Conservation (phyloP, 176 grass and related monocot species). For the Zoysia pacifica region DNA sequence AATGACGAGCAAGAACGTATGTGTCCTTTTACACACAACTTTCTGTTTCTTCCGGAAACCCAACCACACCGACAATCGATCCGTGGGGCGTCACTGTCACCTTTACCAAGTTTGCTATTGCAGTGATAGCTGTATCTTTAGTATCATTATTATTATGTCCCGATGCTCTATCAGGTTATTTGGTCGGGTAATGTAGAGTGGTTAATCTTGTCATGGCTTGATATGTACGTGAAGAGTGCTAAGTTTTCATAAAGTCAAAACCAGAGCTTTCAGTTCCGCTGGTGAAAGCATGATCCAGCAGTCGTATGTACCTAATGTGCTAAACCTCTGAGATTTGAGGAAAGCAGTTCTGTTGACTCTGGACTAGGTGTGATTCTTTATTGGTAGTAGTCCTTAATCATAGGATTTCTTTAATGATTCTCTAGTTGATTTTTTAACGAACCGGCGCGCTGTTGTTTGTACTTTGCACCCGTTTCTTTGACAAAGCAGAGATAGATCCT, state of each 20-base stretch:
- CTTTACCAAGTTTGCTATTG: conserved; percentile 7
- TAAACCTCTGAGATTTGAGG: too few species aligned
- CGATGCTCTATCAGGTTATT: not conserved
- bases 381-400: too few species aligned
- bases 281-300: not conserved
- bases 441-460: too few species aligned
- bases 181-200: too few species aligned
- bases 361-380: not conserved
- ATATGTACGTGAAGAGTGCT: not conserved
- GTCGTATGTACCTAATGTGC: not conserved
- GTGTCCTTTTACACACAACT: not conserved
- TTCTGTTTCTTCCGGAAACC: not conserved
- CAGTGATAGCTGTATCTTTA: not conserved
- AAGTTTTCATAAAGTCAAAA: not conserved
- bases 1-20: not conserved
- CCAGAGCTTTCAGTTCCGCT: not conserved
- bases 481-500: too few species aligned
- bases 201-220: not conserved
- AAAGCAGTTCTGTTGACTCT: not conserved
- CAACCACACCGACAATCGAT: not conserved
- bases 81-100: not conserved
- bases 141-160: too few species aligned
- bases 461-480: too few species aligned
- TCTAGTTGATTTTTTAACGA: too few species aligned
- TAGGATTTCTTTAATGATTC: too few species aligned